Conservation (phyloP, 306 rosid species). For the Oxytropis ochrocephala region DNA sequence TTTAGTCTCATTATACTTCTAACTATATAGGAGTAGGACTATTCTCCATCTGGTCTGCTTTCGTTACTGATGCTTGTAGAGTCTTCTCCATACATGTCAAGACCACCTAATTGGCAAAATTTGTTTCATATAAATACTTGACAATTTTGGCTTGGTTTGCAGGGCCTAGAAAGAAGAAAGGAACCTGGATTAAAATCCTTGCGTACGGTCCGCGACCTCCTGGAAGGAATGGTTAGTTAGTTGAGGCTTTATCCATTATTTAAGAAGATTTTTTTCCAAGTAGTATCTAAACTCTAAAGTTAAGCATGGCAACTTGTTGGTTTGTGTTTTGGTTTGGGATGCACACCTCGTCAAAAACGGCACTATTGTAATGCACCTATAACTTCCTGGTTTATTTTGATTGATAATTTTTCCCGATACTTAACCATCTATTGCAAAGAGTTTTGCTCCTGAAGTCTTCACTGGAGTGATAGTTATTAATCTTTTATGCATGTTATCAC, state of each 20-base stretch:
- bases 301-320: background rate
- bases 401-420: background rate
- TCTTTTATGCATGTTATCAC: background rate
- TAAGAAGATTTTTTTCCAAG: background rate
- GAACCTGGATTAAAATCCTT: conserved; percentile 79
- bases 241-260: conserved; percentile 4
- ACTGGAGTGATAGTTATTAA: background rate
- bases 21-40: background rate
- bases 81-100: background rate
- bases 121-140: background rate
- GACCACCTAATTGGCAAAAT: background rate
- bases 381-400: background rate
- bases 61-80: background rate
- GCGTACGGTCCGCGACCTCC: conserved; percentile 56
- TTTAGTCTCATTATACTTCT: background rate
- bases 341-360: background rate
- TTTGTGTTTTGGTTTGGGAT: conserved; percentile 1
- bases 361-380: background rate
- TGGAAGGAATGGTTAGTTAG: conserved; percentile 89
- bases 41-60: background rate
- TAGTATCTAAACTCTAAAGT: background rate
- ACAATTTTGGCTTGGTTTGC: conserved; percentile 17
- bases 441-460: background rate
- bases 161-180: conserved; percentile 62
- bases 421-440: conserved; percentile 1